These are phyloP conservation scores for Agaricus subrufescens DNA, from an alignment of 768 basidiomycete genomes.

Conservation along the genomic window DNA sequence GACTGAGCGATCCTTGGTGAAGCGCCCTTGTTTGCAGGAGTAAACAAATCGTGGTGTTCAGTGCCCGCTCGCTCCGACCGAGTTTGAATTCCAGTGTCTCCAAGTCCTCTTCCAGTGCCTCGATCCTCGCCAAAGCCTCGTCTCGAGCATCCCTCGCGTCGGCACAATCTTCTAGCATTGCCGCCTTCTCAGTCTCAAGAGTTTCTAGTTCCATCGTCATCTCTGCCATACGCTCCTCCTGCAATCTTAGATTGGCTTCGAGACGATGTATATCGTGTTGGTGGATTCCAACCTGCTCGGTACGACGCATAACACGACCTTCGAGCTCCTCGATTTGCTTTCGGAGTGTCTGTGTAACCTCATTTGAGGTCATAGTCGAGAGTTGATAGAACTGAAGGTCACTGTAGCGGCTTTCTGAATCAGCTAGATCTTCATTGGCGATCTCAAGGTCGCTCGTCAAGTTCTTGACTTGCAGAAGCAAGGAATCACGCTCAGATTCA, in stretches of 20 bases:
- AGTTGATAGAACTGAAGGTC: conserved; percentile 64
- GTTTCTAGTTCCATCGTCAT: conserved; percentile 68
- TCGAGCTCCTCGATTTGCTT: conserved; percentile 70
- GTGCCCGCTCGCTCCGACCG: conserved; percentile 27
- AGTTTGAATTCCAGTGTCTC: conserved; percentile 33
- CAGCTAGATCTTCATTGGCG: conserved; percentile 48
- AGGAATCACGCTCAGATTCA: conserved; percentile 63
- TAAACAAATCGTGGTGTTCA: conserved; percentile 33
- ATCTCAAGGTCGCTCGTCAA: conserved; percentile 52
- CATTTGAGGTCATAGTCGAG: conserved; percentile 52
- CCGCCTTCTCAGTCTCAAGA: conserved; percentile 60
- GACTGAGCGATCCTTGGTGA: not conserved
- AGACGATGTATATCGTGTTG: conserved; percentile 76
- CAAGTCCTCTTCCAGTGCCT: conserved; percentile 58
- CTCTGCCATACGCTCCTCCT: conserved; percentile 71
- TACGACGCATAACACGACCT: conserved; percentile 55
- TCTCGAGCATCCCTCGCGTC: conserved; percentile 73
- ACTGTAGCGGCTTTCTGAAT: conserved; percentile 58
- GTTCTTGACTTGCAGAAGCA: conserved; percentile 60
- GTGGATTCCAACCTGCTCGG: conserved; percentile 72
- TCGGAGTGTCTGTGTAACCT: conserved; percentile 50
- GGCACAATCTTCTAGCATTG: conserved; percentile 83
- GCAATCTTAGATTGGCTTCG: conserved; percentile 68
- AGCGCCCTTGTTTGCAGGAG: conserved; percentile 28
- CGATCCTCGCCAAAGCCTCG: conserved; percentile 48